Base-by-base conservation (phyloP, 139 green algal species). In the Micractinium conductrix region DNA sequence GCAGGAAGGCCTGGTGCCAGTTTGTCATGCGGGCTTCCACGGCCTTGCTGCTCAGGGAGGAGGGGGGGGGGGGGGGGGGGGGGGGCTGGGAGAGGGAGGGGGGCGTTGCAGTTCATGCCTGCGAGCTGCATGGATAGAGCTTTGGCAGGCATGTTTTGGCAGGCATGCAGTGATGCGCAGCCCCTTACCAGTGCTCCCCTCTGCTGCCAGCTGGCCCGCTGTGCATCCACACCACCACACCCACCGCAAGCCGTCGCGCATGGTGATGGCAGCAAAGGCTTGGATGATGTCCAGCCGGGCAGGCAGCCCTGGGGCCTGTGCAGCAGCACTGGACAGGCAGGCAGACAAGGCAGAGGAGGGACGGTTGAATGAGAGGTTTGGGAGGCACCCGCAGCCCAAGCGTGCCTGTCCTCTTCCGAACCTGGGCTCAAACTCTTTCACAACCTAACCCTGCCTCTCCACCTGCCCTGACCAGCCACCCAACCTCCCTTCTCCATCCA, bases 1-100 rank as follows among this genome's bases (percentile, higher is more conserved):
- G 35, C 48, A 78, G 22, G 79, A 84, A 84, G 22, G 26, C 28
- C 30, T 40, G n/a, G n/a, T 85, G 80, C 80, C 80, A 85, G 4
- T 80, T 53, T 16, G 58, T 30, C 58, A 71, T 73, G 58, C 62
- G 53, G 10, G 40, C 38, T 26, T 82, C 76, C 38, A 82, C 55
- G 5, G 76, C 76, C 28, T 82, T 82, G 50, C 76, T 82, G 76
- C n/a, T n/a, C 75, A 71, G 24, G 10, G 19, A 1, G 50, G 5
- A 10, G 2, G 74, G 3, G 48, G 21, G 35, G 48, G 16, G 6
- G 35, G 74, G 3, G 68, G 74, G 9, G n/a, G 21, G 17, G n/a
- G n/a, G 4, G 24, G 60, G 60, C 8, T 68, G 19, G 2, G 60
- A 2, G 3, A 37, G 53, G 53, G 2, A 62, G 5, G 53, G 19